Evolutionary conservation across 176 grass and related monocot genomes (phyloP), one percentile per base, ranked within the genome.

Genomic region (Phragmites australis): DNA sequence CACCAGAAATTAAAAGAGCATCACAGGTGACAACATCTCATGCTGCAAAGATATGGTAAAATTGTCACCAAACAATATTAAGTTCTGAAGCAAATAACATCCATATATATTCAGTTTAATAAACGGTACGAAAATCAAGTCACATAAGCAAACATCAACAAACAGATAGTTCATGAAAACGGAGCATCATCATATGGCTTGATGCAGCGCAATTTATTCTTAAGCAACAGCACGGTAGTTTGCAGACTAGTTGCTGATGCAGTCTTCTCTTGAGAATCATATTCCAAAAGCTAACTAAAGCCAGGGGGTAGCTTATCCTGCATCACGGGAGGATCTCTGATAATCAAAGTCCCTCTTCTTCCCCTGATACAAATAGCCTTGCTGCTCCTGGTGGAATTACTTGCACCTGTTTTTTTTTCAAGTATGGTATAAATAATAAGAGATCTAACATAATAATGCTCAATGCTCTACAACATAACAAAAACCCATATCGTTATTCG

Each of bases 251-350:
- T 21, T 65, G 62, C 0, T 40, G 19, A 21, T 41, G 34, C 32
- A 66, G 34, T 4, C 34, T 66, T 16, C 21, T 37, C 34, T 13
- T 22, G 17, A 41, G 42, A 66, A 42, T 6, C 37, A 12, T n/a
- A 40, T 37, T 1, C 62, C 32, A 16, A 40, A 9, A 65, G 3
- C 37, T 65, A 65, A 8, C 37, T 4, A 12, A 66, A 66, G 22
- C 63, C 19, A 65, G 18, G 9, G 18, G 60, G 60, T 0, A 65
- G 2, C 8, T 21, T n/a, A 1, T 26, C 22, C 22, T 9, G 8
- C 2, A 39, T 7, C 17, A 39, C 21, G 8, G 16, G 1, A 0
- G 1, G 34, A 10, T n/a, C 1, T 1, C 15, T 1, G 8, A 0
- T 8, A n/a, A 18, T 39, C 8, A 3, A 41, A 65, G 31, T 16